Conservation (phyloP, 2,329 filamentous ascomycete genomes). For the Clarireedia hainanense region DNA sequence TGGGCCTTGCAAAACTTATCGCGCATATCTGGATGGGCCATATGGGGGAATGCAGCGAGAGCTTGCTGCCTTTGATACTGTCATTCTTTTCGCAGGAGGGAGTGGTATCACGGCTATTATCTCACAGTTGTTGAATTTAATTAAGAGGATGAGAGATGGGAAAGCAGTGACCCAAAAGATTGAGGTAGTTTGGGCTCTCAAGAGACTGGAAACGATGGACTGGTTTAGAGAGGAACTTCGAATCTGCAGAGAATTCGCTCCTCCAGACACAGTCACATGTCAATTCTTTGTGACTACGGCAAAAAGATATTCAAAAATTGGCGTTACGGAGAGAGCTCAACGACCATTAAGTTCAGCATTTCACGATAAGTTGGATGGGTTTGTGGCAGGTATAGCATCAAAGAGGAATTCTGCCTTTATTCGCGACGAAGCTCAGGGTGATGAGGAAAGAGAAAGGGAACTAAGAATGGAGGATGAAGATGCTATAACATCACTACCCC, state of each 20-base stretch:
- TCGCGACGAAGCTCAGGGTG: slow-evolving; percentile 69
- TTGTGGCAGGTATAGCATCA: slow-evolving; percentile 77
- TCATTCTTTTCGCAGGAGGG: slow-evolving; percentile 86
- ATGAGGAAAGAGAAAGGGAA: slow-evolving; percentile 70
- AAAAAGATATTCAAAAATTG: slow-evolving; percentile 35
- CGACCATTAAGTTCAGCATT: slow-evolving; percentile 66
- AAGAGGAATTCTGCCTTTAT: slow-evolving; percentile 83
- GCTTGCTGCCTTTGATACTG: slow-evolving; percentile 86
- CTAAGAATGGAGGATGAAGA: slow-evolving; percentile 79
- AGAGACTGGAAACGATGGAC: slow-evolving; percentile 86
- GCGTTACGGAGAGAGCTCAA: slow-evolving; percentile 38
- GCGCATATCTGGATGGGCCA: slow-evolving; percentile 86
- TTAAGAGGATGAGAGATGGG: slow-evolving; percentile 91
- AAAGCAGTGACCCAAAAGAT: slow-evolving; percentile 89
- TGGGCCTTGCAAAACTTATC: slow-evolving; percentile 84
- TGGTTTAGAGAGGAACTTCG: slow-evolving; percentile 95
- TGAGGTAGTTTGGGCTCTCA: slow-evolving; percentile 89
- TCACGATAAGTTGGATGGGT: slow-evolving; percentile 80
- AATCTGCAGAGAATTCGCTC: slow-evolving; percentile 84
- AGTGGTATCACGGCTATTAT: slow-evolving; percentile 92
- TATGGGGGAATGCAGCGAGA: slow-evolving; percentile 92
- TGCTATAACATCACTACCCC: slow-evolving; percentile 72
- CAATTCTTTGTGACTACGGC: slow-evolving; percentile 90
- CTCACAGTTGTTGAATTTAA: slow-evolving; percentile 84
- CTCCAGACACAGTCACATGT: slow-evolving; percentile 80